phyloP scores from a whole-genome alignment of 345 rosid genomes.

The Camelina hispida region DNA sequence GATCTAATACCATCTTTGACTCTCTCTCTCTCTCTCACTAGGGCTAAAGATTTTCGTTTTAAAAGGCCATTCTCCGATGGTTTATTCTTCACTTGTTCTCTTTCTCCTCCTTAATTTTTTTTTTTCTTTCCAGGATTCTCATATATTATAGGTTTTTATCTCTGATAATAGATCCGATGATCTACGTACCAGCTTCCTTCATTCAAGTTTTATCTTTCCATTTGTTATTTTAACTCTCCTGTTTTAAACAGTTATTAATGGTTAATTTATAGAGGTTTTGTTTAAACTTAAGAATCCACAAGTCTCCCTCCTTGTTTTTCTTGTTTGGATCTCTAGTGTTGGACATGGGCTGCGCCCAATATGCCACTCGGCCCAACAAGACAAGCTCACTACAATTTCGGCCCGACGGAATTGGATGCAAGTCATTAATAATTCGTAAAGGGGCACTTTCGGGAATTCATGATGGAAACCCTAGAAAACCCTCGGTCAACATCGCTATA shows the following conservation, averaged over 20 bases:
- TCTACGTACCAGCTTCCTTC: neutral
- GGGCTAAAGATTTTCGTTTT: neutral
- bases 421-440: too few relatives aligned
- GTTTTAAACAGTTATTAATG: neutral
- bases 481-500: too few relatives aligned
- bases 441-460: too few relatives aligned
- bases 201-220: neutral
- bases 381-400: too few relatives aligned
- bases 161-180: neutral
- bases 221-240: neutral
- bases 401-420: too few relatives aligned
- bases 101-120: neutral
- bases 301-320: neutral
- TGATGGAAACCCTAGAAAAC: too few relatives aligned
- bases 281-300: neutral
- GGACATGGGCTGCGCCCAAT: too few relatives aligned
- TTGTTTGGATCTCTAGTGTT: conserved; percentile 6
- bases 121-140: neutral
- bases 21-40: neutral
- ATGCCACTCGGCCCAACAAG: too few relatives aligned
- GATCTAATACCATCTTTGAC: neutral
- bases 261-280: neutral
- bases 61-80: conserved; percentile 5
- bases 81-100: neutral
- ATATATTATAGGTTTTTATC: neutral